Evolutionary conservation across 345 rosid species (phyloP).

Genomic region (Salix caprea): DNA sequence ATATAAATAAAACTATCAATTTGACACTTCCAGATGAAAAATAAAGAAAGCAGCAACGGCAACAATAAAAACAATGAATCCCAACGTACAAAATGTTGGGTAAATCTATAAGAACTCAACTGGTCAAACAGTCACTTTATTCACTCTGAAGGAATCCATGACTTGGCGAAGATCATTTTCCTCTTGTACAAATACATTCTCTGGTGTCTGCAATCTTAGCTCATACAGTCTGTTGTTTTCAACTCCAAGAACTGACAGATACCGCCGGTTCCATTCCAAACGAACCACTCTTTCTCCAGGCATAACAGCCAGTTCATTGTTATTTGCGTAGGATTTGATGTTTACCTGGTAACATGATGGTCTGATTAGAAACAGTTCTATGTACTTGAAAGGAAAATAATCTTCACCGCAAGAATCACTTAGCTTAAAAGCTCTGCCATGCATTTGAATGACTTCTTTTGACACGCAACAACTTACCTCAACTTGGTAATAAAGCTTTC

Average conservation of each 20-base stretch:
- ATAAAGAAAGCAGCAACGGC: neutral
- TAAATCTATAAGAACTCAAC: neutral
- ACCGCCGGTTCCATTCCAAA: slow-evolving; percentile 85
- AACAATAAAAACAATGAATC: neutral
- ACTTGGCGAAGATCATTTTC: slow-evolving; percentile 78
- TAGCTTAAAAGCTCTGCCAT: neutral
- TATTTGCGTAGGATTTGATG: slow-evolving; percentile 83
- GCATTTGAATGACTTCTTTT: neutral
- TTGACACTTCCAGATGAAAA: neutral
- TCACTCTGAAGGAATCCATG: slow-evolving; percentile 88
- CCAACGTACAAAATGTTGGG: neutral
- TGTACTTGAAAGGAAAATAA: neutral
- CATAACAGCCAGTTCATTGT: slow-evolving; percentile 93
- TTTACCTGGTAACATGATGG: slow-evolving; percentile 51
- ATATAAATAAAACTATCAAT: neutral
- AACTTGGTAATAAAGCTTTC: slow-evolving; percentile 78
- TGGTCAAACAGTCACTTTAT: slow-evolving; percentile 44
- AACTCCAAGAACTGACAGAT: slow-evolving; percentile 80
- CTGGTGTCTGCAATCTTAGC: slow-evolving; percentile 87
- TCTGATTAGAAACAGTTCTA: neutral
- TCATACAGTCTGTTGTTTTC: slow-evolving; percentile 80
- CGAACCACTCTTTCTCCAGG: slow-evolving; percentile 74
- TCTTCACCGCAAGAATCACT: neutral
- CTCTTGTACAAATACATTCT: slow-evolving; percentile 73
- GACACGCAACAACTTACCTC: slow-evolving; percentile 46